phyloP scores from a whole-genome alignment of 352 stramenopile species.

The Phytophthora hibernalis region DNA sequence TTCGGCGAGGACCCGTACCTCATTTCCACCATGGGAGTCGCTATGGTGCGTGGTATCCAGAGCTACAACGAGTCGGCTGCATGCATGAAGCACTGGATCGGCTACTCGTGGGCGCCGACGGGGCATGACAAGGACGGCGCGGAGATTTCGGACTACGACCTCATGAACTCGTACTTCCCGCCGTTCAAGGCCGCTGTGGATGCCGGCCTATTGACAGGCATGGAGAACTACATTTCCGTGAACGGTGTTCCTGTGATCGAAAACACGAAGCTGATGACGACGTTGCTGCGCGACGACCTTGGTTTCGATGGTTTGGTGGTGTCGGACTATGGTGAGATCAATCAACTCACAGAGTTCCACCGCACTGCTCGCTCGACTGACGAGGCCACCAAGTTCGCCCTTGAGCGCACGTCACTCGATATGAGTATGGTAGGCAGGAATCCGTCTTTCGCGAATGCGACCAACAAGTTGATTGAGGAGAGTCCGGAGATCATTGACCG shows the following conservation, averaged over 20 bases:
- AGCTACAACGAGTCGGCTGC: conserved; percentile 10
- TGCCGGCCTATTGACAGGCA: conserved; percentile 10
- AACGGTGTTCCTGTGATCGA: conserved; percentile 18
- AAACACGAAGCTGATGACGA: conserved; percentile 17
- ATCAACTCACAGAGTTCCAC: conserved; percentile 64
- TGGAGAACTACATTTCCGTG: conserved; percentile 19
- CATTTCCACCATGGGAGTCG: conserved; percentile 16
- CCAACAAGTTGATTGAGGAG: conserved; percentile 21
- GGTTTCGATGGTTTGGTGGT: conserved; percentile 40
- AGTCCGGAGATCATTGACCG: conserved; percentile 50
- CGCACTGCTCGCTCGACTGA: conserved; percentile 19
- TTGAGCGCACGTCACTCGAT: conserved; percentile 8
- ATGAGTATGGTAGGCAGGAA: conserved; percentile 16
- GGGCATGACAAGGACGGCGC: conserved; percentile 7
- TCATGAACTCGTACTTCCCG: conserved; percentile 19
- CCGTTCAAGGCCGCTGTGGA: conserved; percentile 21
- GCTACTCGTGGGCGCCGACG: conserved; percentile 2
- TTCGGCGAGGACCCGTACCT: conserved; percentile 18
- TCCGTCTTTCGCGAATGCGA: conserved; percentile 10
- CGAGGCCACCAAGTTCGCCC: conserved; percentile 6
- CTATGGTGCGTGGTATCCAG: conserved; percentile 15
- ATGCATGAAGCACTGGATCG: conserved; percentile 22
- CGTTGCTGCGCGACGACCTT: conserved; percentile 10
- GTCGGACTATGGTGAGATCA: conserved; percentile 90
- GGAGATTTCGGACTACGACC: conserved; percentile 13